Conservation (phyloP, 2,329 filamentous ascomycete genomes). For the Fusarium irregulare region DNA sequence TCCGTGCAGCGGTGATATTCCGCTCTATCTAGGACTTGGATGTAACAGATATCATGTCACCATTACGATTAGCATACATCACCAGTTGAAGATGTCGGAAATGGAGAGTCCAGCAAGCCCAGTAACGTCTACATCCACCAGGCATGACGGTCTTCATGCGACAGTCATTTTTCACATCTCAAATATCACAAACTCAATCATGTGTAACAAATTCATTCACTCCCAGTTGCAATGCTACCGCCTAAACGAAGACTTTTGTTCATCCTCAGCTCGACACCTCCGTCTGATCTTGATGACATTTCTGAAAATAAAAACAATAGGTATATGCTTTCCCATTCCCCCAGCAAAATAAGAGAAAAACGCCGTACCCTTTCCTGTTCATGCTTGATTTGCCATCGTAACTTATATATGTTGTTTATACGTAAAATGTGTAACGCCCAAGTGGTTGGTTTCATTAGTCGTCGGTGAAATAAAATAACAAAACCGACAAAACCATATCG, state of each 20-base stretch:
- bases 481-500: slow-evolving; percentile 29
- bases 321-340: slow-evolving; percentile 42
- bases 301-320: slow-evolving; percentile 39
- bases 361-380: slow-evolving; percentile 40
- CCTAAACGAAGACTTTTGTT: slow-evolving; percentile 34
- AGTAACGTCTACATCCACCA: too few species aligned
- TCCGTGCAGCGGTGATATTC: too few species aligned
- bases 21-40: too few species aligned
- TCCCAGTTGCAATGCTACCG: slow-evolving; percentile 12
- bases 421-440: slow-evolving; percentile 39
- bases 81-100: not conserved
- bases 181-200: not conserved
- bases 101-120: too few species aligned
- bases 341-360: slow-evolving; percentile 26
- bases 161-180: not conserved
- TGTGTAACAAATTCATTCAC: slow-evolving; percentile 25
- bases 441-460: slow-evolving; percentile 30
- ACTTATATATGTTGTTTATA: slow-evolving; percentile 38
- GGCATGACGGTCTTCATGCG: not conserved
- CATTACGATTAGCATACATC: not conserved
- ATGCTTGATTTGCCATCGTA: slow-evolving; percentile 41
- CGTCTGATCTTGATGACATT: slow-evolving; percentile 7
- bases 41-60: too few species aligned
- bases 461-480: not conserved
- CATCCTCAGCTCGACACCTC: slow-evolving; percentile 7